Conservation (phyloP, 1,284 basidiomycete species). For the Cryptococcus depauperatus region DNA sequence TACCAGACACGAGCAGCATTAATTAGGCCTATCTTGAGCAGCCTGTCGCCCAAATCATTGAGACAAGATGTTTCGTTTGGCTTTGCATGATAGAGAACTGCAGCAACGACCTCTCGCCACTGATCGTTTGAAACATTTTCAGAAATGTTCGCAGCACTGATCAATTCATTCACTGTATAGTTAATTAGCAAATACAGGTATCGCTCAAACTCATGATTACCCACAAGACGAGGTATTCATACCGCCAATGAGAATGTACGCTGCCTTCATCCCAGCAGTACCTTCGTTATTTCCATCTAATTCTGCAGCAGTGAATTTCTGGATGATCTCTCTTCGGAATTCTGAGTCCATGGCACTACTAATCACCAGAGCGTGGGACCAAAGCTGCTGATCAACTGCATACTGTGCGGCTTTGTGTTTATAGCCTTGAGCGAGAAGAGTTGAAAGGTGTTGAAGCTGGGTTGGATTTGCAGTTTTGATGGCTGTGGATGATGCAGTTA, state of each 20-base stretch:
- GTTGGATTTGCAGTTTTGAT: constrained; percentile 52
- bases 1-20: constrained; percentile 91
- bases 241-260: constrained; percentile 80
- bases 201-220: constrained; percentile 21
- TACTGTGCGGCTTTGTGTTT: constrained; percentile 78
- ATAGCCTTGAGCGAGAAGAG: constrained; percentile 71
- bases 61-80: constrained; percentile 58
- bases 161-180: constrained; percentile 31
- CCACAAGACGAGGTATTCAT: constrained; percentile 57
- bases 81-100: constrained; percentile 70
- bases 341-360: constrained; percentile 89
- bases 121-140: constrained; percentile 44
- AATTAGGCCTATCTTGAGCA: constrained; percentile 61
- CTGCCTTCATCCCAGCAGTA: constrained; percentile 54
- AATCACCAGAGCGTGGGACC: constrained; percentile 94
- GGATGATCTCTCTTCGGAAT: constrained; percentile 83
- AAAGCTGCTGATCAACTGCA: constrained; percentile 78
- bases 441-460: constrained; percentile 65
- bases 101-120: constrained; percentile 81
- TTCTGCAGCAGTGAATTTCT: constrained; percentile 75
- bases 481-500: constrained; percentile 23
- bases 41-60: constrained; percentile 76
- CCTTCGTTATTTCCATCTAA: constrained; percentile 47
- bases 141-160: constrained; percentile 29
- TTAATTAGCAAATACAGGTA: not conserved